phyloP scores from a whole-genome alignment of 139 green algal genomes.

The Astrephomene gubernaculifera region DNA sequence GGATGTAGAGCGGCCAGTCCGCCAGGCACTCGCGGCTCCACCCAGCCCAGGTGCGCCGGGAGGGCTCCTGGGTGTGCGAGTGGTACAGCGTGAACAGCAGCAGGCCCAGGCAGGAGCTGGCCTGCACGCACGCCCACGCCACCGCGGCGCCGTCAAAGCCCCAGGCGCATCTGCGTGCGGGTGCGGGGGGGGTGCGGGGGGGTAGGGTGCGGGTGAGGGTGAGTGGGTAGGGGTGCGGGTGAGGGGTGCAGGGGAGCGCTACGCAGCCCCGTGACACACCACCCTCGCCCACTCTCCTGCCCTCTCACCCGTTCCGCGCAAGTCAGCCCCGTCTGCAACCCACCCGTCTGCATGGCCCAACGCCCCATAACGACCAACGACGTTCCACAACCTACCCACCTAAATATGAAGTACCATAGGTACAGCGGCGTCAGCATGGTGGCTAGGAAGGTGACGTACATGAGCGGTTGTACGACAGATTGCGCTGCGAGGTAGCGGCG shows the following conservation, averaged over 20 bases:
- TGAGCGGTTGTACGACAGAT: constrained; percentile 67
- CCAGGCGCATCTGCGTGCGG: constrained; percentile 58
- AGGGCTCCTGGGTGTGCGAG: constrained; percentile 50
- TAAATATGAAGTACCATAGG: constrained; percentile 70
- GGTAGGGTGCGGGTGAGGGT: too few relatives aligned
- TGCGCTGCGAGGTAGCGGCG: constrained; percentile 60
- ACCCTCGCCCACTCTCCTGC: too few relatives aligned
- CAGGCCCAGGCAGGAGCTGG: constrained; percentile 50
- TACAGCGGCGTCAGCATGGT: constrained; percentile 68
- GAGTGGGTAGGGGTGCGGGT: too few relatives aligned
- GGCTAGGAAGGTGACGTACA: constrained; percentile 68
- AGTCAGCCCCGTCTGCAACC: too few relatives aligned
- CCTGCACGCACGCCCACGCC: constrained; percentile 66
- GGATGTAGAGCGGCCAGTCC: constrained; percentile 74
- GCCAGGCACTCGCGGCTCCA: constrained; percentile 71
- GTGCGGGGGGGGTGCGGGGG: too few relatives aligned
- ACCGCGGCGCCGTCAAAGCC: constrained; percentile 66
- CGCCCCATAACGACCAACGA: too few relatives aligned
- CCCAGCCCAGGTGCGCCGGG: constrained; percentile 59
- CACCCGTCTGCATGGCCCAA: too few relatives aligned
- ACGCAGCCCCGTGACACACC: too few relatives aligned
- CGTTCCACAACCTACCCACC: too few relatives aligned
- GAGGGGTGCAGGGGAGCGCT: too few relatives aligned
- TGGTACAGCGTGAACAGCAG: constrained; percentile 56
- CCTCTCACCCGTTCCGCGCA: too few relatives aligned